Base-by-base conservation (phyloP, 2,329 filamentous ascomycete genomes). In the Ampelomyces quisqualis region DNA sequence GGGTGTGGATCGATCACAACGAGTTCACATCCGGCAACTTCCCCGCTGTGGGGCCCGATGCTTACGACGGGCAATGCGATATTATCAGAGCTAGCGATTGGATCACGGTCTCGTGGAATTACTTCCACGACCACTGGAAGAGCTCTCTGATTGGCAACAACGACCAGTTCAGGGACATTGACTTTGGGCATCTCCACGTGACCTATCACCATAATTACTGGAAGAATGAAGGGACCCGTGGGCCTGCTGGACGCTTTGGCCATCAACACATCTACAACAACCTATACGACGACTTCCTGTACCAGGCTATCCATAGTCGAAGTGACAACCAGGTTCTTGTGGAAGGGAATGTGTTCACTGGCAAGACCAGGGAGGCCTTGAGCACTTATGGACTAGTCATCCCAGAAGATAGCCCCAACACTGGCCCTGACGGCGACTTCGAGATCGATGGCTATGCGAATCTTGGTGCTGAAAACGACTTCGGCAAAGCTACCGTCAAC, bases 171-270 rank as follows among this genome's bases (percentile, higher is more conserved):
- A 65, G 58, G 14, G 71, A 63, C 30, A 75, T 83, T 43, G 83
- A 86, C 67, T 76, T 59, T 2, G 82, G 82, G 43, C 73, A 81
- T 59, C 73, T 86, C 23, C 78, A 74, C 61, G 69, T 86, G 36
- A 85, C 83, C 35, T 84, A 82, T 60, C 77, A 78, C 68, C 80
- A 85, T 73, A 86, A 86, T 75, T 73, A 79, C 72, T 86, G 76
- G 77, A 62, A 62, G 47, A 82, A 85, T 69, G 67, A 82, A 57
- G 80, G 82, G 70, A 82, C 79, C 3, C 80, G 83, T 37, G 72
- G 70, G 1, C 83, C 84, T 4, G 79, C 77, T 7, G 65, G 85
- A 52, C 80, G 82, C 47, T 86, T 86, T 69, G 83, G 82, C 18
- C 84, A 80, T 38, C 80, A 73, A 10, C 83, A 86, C 70, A 60